A percentile compares a stretch with the other conserved stretches of the same genome.
Conservation (phyloP, 768 basidiomycete species). For the Tubosaeta sp. region DNA sequence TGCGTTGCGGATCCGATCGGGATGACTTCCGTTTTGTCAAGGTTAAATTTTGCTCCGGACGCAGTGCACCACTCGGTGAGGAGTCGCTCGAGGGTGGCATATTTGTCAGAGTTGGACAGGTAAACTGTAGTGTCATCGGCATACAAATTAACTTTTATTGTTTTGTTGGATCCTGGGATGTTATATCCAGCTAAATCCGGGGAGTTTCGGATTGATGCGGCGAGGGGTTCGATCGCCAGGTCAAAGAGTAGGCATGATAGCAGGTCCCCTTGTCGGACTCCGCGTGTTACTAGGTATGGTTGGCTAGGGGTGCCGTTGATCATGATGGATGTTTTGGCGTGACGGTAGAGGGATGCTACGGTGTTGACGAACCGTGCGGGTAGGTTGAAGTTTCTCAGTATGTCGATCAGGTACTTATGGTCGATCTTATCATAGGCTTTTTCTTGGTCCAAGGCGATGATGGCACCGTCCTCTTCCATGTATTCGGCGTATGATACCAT, state of each 20-base stretch:
- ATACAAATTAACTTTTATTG: slow-evolving; percentile 22
- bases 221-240: background rate
- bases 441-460: slow-evolving; percentile 20
- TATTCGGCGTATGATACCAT: slow-evolving; percentile 18
- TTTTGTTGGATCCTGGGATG: background rate
- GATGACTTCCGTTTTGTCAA: no score
- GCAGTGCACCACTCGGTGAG: slow-evolving; percentile 34
- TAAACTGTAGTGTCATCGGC: slow-evolving; percentile 26
- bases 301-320: background rate
- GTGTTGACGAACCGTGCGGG: background rate
- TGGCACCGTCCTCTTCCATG: slow-evolving; percentile 23
- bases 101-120: slow-evolving; percentile 14
- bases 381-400: background rate
- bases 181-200: slow-evolving; percentile 6
- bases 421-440: slow-evolving; percentile 31
- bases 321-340: background rate
- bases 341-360: background rate
- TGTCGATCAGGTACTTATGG: slow-evolving; percentile 26
- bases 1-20: no score
- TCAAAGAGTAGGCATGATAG: background rate
- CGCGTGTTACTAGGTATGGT: background rate
- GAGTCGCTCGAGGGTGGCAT: slow-evolving; percentile 19
- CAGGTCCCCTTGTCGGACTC: background rate
- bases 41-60: background rate
- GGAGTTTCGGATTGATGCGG: background rate